A percentile compares a stretch with the other conserved stretches of the same genome.
phyloP scores from a whole-genome alignment of 805 yeast genomes.

The Teunomyces funiuensis region DNA sequence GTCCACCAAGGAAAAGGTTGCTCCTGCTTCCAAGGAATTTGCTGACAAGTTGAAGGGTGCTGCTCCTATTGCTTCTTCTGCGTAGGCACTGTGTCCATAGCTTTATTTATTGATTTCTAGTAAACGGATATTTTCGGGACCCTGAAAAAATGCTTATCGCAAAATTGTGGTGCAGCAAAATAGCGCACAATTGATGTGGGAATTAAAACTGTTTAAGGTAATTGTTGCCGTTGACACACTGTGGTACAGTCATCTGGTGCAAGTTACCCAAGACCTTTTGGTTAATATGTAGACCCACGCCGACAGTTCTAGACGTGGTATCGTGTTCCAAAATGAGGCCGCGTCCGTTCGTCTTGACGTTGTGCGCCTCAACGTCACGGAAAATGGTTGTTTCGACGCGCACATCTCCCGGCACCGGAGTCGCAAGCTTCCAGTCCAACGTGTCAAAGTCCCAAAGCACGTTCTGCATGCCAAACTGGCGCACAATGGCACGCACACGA shows the following conservation, averaged over 20 bases:
- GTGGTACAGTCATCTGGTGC: slow-evolving; percentile 70
- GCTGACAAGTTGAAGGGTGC: slow-evolving; percentile 14
- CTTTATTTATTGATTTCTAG: background rate
- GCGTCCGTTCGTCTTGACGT: slow-evolving; percentile 18
- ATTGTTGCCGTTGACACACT: slow-evolving; percentile 68
- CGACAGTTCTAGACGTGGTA: slow-evolving; percentile 62
- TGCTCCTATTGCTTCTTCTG: slow-evolving; percentile 14
- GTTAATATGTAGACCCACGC: slow-evolving; percentile 60
- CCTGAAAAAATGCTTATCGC: no score
- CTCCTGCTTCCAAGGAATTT: slow-evolving; percentile 9
- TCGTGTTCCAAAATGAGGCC: slow-evolving; percentile 92
- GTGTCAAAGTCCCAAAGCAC: slow-evolving; percentile 93
- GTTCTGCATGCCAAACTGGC: slow-evolving; percentile 83
- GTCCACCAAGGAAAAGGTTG: slow-evolving; percentile 29
- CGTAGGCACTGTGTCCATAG: slow-evolving; percentile 7
- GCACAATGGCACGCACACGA: slow-evolving; percentile 72
- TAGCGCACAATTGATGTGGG: background rate
- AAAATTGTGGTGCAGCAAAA: no score
- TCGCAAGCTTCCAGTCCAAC: slow-evolving; percentile 79
- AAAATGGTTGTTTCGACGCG: slow-evolving; percentile 55
- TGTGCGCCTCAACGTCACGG: slow-evolving; percentile 58
- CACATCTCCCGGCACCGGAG: slow-evolving; percentile 25
- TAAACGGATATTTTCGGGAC: no score
- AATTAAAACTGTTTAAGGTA: slow-evolving; percentile 46
- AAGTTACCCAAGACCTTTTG: slow-evolving; percentile 51